Evolutionary conservation across 495 filamentous ascomycete genomes (phyloP).

Genomic region (Xylaria castorea): DNA sequence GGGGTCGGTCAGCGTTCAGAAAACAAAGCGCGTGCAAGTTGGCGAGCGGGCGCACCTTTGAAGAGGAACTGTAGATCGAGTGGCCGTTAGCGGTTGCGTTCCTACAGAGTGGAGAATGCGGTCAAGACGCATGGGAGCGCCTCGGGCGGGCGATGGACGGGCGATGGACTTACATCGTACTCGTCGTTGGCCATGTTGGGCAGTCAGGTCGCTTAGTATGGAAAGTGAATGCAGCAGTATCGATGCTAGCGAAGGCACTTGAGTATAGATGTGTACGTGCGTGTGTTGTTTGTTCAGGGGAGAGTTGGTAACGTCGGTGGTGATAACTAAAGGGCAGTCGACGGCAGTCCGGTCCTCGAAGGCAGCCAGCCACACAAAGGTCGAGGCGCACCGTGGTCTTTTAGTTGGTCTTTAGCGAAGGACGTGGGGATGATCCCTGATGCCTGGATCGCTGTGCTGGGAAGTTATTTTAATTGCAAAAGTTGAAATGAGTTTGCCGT

Average conservation of each 20-base stretch:
- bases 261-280: slow-evolving; percentile 8
- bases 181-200: slow-evolving; percentile 97
- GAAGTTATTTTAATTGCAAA: slow-evolving; percentile 7
- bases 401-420: slow-evolving; percentile 15
- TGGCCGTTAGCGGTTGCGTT: slow-evolving; percentile 29
- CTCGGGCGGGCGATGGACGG: no score
- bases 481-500: slow-evolving; percentile 3
- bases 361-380: slow-evolving; percentile 27
- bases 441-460: slow-evolving; percentile 2
- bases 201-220: slow-evolving; percentile 23
- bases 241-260: not conserved
- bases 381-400: slow-evolving; percentile 9
- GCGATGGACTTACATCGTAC: slow-evolving; percentile 84
- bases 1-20: slow-evolving; percentile 44
- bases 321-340: slow-evolving; percentile 23
- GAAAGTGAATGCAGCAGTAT: not conserved
- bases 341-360: slow-evolving; percentile 5
- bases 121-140: not conserved
- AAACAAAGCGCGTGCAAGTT: slow-evolving; percentile 22
- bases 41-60: slow-evolving; percentile 72
- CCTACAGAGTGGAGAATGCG: slow-evolving; percentile 23
- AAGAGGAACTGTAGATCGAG: slow-evolving; percentile 85
- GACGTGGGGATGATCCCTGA: slow-evolving; percentile 18
- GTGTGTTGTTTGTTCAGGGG: slow-evolving; percentile 18
- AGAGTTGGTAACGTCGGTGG: slow-evolving; percentile 18